Conservation (phyloP, 1,284 basidiomycete species). For the Hymenochaete sp. region DNA sequence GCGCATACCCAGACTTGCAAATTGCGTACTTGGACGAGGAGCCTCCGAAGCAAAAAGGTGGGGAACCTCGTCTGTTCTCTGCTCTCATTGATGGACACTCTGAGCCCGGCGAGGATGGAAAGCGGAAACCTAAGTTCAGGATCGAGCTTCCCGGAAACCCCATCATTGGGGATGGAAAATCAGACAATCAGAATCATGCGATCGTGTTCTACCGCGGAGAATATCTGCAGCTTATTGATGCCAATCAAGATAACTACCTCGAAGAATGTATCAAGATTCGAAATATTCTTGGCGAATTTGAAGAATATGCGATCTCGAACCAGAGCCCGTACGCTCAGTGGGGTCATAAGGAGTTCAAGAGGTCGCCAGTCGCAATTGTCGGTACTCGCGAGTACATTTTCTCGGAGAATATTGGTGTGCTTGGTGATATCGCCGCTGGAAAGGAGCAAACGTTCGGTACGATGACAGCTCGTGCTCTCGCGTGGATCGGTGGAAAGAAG, state of each 20-base stretch:
- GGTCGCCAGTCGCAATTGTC: constrained; percentile 92
- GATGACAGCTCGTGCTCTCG: constrained; percentile 89
- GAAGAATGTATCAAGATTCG: constrained; percentile 99
- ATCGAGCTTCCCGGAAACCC: constrained; percentile 98
- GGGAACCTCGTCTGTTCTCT: constrained; percentile 88
- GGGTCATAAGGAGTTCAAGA: constrained; percentile 87
- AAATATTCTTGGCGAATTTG: constrained; percentile 95
- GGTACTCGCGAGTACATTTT: constrained; percentile 99
- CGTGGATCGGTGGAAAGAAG: constrained; percentile 97
- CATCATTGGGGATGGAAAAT: constrained; percentile 99
- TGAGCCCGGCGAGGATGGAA: constrained; percentile 85
- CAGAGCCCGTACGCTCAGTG: constrained; percentile 93
- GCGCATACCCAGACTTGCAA: constrained; percentile 97
- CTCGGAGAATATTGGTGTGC: constrained; percentile 98
- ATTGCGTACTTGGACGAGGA: constrained; percentile 99
- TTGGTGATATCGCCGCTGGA: constrained; percentile 98
- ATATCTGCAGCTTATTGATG: constrained; percentile 98
- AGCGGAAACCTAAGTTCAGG: constrained; percentile 95
- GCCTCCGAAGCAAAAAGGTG: constrained; percentile 72
- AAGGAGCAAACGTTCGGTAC: constrained; percentile 99
- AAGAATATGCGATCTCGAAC: constrained; percentile 85
- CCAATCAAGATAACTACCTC: constrained; percentile 99
- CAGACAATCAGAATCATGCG: constrained; percentile 99
- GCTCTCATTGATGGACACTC: constrained; percentile 96
- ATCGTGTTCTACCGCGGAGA: constrained; percentile 99